Evolutionary conservation across 163 green algal species (phyloP), one percentile per base, ranked within the genome.

Genomic region (Scenedesmus sp.): DNA sequence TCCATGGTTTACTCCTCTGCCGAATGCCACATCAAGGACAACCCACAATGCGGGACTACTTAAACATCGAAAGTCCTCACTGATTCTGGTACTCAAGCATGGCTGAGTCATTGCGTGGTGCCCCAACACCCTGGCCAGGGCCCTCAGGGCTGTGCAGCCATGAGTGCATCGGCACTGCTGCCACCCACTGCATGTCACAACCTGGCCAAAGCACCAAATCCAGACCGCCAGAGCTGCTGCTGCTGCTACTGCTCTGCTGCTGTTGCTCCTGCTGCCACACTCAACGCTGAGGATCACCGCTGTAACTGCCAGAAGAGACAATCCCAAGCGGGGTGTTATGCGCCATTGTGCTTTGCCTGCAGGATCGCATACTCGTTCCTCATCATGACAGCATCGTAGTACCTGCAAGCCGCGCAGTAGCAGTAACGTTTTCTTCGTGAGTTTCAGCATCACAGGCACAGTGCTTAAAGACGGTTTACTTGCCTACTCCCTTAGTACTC

Each of bases 311-410:
- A 5, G 5, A 35, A 46, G 18, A 73, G 61, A n/a, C n/a, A n/a
- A n/a, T 35, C 53, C 5, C 46, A 86, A 4, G 10, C 6, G 1
- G n/a, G 22, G 7, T 86, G 53, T 22, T 40, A 85, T 81, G 86
- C 86, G 43, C 65, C 84, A 15, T 56, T 68, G n/a, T 81, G 30
- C 89, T 90, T 86, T 26, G 89, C 89, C 70, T 92, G 72, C 20
- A 92, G 86, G 44, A 93, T 81, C 70, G 85, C 92, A 86, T 89
- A 94, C 87, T 94, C 92, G 40, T 95, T 94, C 72, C 94, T 89
- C 93, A 95, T 95, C 61, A 95, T 88, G 83, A 96, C 85, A 35
- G 94, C 92, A 87, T 96, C 94, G 61, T 96, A 96, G 30, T 88
- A 96, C 91, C 80, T 95, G 43, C 89, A 93, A 92, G 65, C 65